phyloP scores from a whole-genome alignment of 2,329 filamentous ascomycete genomes.

The Epicoccum sorghinum region DNA sequence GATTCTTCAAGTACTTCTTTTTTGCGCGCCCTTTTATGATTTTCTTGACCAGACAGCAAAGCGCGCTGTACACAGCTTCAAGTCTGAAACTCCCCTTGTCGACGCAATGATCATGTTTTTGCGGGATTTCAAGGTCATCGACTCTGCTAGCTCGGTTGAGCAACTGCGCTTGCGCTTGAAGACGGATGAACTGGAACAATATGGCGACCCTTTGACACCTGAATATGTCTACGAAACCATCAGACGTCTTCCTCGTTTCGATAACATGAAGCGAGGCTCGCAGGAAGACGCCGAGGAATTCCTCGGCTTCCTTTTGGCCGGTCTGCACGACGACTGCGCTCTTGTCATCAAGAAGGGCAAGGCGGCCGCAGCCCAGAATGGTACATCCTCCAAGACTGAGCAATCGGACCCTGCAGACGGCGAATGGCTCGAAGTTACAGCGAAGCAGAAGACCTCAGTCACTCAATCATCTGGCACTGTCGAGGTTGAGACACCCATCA shows the following conservation, averaged over 20 bases:
- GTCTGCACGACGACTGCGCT: constrained; percentile 89
- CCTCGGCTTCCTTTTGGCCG: constrained; percentile 87
- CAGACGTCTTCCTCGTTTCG: constrained; percentile 82
- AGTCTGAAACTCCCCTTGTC: constrained; percentile 89
- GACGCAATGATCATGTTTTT: constrained; percentile 98
- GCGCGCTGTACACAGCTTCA: constrained; percentile 86
- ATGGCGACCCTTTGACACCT: constrained; percentile 88
- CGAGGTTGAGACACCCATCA: constrained; percentile 78
- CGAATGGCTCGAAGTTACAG: constrained; percentile 94
- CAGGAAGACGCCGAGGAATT: constrained; percentile 99
- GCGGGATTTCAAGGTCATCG: constrained; percentile 86
- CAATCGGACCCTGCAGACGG: constrained; percentile 57
- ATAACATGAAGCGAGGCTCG: constrained; percentile 92
- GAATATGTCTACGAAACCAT: constrained; percentile 97
- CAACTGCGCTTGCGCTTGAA: constrained; percentile 77
- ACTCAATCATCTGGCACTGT: constrained; percentile 83
- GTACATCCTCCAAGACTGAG: constrained; percentile 54
- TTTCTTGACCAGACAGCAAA: constrained; percentile 88
- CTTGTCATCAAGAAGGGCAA: constrained; percentile 69
- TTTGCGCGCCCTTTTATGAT: constrained; percentile 91
- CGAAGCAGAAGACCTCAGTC: constrained; percentile 84
- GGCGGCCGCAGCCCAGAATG: constrained; percentile 33
- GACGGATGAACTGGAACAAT: constrained; percentile 82
- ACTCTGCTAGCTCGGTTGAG: constrained; percentile 75
- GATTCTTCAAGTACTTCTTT: constrained; percentile 94